Conservation (phyloP, 163 green algal species). For the Dunaliella salina region DNA sequence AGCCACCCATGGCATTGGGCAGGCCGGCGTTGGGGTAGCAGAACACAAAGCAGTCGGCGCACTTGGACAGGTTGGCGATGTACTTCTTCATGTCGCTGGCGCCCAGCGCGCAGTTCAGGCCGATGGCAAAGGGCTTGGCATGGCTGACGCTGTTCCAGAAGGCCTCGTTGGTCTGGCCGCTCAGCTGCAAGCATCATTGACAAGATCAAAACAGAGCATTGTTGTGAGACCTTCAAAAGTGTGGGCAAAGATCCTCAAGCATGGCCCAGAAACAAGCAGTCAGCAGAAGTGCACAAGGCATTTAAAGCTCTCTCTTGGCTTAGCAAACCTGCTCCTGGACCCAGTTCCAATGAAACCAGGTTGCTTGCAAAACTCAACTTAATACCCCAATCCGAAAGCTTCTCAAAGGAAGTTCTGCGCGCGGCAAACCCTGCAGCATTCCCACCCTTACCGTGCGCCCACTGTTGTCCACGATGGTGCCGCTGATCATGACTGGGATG, state of each 20-base stretch:
- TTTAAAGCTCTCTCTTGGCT: background rate
- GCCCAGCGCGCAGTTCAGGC: conserved; percentile 95
- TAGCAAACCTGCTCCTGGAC: too few relatives aligned
- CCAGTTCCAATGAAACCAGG: too few relatives aligned
- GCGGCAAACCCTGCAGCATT: background rate
- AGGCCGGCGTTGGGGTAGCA: conserved; percentile 97
- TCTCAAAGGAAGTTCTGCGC: too few relatives aligned
- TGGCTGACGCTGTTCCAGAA: conserved; percentile 95
- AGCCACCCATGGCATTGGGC: conserved; percentile 97
- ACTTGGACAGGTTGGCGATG: conserved; percentile 82
- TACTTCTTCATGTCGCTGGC: conserved; percentile 92
- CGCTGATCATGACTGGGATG: conserved; percentile 90
- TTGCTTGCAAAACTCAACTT: too few relatives aligned
- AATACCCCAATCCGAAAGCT: too few relatives aligned
- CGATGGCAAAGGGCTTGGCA: conserved; percentile 85
- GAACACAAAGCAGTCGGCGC: conserved; percentile 92
- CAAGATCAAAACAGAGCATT: too few relatives aligned
- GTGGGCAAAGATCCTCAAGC: too few relatives aligned
- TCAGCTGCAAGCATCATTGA: conserved; percentile 52
- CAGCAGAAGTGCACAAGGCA: too few relatives aligned
- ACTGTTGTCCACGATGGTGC: conserved; percentile 93
- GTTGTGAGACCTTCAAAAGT: too few relatives aligned
- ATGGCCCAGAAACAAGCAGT: too few relatives aligned
- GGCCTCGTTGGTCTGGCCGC: conserved; percentile 96
- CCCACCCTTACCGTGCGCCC: conserved; percentile 66